A percentile compares a stretch with the other conserved stretches of the same genome.
phyloP scores from a whole-genome alignment of 2,329 filamentous ascomycete species.

The Camptophora hylomeconis region DNA sequence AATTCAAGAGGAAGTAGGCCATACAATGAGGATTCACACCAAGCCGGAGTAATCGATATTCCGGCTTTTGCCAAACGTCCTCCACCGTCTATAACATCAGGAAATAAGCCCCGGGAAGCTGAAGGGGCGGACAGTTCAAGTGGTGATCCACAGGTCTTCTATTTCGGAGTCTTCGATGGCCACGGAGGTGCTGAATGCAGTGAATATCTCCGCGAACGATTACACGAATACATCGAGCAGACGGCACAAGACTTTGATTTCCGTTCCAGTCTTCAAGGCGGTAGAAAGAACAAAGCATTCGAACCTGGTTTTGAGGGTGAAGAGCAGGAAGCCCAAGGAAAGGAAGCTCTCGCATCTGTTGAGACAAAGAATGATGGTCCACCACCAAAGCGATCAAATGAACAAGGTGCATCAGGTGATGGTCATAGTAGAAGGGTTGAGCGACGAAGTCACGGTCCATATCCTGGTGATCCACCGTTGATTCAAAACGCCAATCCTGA shows the following conservation, averaged over 20 bases:
- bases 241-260: conserved; percentile 65
- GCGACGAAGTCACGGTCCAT: conserved; percentile 4
- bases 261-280: conserved; percentile 53
- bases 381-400: conserved; percentile 20
- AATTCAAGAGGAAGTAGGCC: conserved; percentile 68
- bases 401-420: conserved; percentile 3
- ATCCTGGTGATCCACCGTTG: conserved; percentile 29
- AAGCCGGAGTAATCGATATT: conserved; percentile 85
- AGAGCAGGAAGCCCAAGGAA: conserved; percentile 7
- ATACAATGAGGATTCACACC: conserved; percentile 88
- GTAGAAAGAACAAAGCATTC: conserved; percentile 6
- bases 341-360: conserved; percentile 8
- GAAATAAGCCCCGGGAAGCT: conserved; percentile 18
- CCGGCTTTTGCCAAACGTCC: conserved; percentile 81
- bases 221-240: conserved; percentile 83
- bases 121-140: conserved; percentile 58
- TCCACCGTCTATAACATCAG: conserved; percentile 48
- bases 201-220: conserved; percentile 66
- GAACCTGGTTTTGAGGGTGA: conserved; percentile 7
- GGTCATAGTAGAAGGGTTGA: too few species aligned
- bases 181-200: conserved; percentile 87
- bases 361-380: conserved; percentile 6
- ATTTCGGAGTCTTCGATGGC: conserved; percentile 92
- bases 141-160: conserved; percentile 92
- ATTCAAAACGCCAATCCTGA: conserved; percentile 41